phyloP scores from a whole-genome alignment of 345 rosid species.

The Toxicodendron radicans region DNA sequence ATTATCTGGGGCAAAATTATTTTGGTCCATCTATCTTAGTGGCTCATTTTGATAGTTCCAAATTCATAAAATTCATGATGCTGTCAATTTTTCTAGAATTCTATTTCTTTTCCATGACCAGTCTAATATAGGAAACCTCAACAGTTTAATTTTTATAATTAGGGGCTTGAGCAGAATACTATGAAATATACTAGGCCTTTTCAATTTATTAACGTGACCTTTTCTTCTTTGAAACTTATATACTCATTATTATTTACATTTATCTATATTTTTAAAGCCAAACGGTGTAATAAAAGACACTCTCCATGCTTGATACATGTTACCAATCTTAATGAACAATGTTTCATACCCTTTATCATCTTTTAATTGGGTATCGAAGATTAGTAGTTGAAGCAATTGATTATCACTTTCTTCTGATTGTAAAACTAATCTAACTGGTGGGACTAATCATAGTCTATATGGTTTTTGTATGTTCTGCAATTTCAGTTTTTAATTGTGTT shows the following conservation, averaged over 20 bases:
- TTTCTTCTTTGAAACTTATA: not conserved
- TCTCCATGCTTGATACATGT: not conserved
- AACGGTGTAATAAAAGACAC: not conserved
- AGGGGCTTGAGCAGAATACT: not conserved
- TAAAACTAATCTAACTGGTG: not conserved
- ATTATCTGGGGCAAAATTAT: constrained; percentile 16
- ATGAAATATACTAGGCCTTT: not conserved
- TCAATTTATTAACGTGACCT: not conserved
- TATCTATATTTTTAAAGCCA: not conserved
- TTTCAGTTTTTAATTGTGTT: not conserved
- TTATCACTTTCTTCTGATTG: not conserved
- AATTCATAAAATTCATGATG: not conserved
- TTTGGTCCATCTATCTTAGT: constrained; percentile 6
- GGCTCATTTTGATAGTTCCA: not conserved
- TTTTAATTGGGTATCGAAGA: not conserved
- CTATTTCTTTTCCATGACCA: not conserved
- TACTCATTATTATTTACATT: not conserved
- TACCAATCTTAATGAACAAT: not conserved
- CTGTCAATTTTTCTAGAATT: not conserved
- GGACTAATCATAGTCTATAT: not conserved
- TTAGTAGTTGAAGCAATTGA: not conserved
- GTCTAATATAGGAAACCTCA: not conserved
- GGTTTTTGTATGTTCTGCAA: not conserved
- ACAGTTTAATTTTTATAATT: not conserved
- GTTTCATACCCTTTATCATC: not conserved